Conservation (phyloP, 345 rosid species). For the Moricandia moricandioides region DNA sequence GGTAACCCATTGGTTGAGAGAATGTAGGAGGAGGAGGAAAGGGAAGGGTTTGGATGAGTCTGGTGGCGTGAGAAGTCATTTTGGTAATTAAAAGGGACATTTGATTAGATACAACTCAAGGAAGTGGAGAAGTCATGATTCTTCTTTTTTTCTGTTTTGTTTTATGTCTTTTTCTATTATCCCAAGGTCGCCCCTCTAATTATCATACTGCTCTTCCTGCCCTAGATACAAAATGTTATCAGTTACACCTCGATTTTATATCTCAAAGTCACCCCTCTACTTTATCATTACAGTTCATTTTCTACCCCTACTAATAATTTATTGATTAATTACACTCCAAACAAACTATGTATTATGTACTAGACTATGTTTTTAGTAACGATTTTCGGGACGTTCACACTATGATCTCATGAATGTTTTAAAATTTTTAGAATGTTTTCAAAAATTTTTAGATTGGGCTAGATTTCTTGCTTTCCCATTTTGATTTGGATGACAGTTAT, state of each 20-base stretch:
- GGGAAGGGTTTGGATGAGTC: slow-evolving; percentile 25
- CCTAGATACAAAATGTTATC: not conserved
- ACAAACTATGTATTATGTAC: too few relatives aligned
- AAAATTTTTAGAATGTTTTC: too few relatives aligned
- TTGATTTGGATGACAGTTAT: too few relatives aligned
- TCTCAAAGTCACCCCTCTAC: too few relatives aligned
- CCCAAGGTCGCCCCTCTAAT: not conserved
- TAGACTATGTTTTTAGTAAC: too few relatives aligned
- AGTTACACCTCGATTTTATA: not conserved
- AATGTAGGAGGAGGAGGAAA: not conserved
- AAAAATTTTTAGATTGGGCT: too few relatives aligned
- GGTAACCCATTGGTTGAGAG: slow-evolving; percentile 61
- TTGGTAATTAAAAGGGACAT: slow-evolving; percentile 22
- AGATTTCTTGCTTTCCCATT: too few relatives aligned
- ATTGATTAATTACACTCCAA: too few relatives aligned
- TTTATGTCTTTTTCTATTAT: not conserved
- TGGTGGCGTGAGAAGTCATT: slow-evolving; percentile 34
- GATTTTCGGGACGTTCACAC: too few relatives aligned
- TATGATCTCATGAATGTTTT: too few relatives aligned
- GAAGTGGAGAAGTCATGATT: slow-evolving; percentile 34
- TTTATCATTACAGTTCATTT: too few relatives aligned
- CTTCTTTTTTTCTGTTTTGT: not conserved
- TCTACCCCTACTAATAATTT: too few relatives aligned
- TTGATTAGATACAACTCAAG: slow-evolving; percentile 4
- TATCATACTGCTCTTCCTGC: not conserved